phyloP scores from a whole-genome alignment of 108 stramenopile genomes.

The Skeletonema marinoi region DNA sequence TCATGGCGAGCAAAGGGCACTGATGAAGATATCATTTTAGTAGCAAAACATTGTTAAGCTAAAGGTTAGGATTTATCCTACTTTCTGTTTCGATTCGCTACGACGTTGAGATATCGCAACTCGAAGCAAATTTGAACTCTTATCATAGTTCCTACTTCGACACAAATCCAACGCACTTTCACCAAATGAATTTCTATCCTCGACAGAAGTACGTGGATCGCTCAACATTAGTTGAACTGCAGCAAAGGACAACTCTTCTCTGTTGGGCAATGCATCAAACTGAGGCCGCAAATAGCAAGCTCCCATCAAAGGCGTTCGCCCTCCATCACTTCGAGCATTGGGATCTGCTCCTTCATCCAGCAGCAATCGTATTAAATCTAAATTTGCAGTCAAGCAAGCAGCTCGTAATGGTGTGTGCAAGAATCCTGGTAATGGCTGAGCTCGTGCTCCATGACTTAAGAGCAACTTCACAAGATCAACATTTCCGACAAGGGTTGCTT shows the following conservation, averaged over 20 bases:
- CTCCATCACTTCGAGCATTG: slow-evolving; percentile 40
- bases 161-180: slow-evolving; percentile 55
- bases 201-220: slow-evolving; percentile 26
- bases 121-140: slow-evolving; percentile 10
- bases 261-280: slow-evolving; percentile 21
- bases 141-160: slow-evolving; percentile 26
- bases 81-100: neutral
- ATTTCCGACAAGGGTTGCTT: slow-evolving; percentile 42
- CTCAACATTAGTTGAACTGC: slow-evolving; percentile 33
- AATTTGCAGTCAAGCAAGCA: slow-evolving; percentile 43
- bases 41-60: slow-evolving; percentile 15
- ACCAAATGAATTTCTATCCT: slow-evolving; percentile 36
- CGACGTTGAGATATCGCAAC: neutral
- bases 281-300: slow-evolving; percentile 48
- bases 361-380: slow-evolving; percentile 25
- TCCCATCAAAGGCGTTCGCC: slow-evolving; percentile 48
- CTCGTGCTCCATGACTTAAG: slow-evolving; percentile 20
- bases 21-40: slow-evolving; percentile 78
- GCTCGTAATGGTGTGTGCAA: slow-evolving; percentile 48
- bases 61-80: neutral
- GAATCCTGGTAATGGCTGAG: slow-evolving; percentile 47
- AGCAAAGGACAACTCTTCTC: slow-evolving; percentile 18
- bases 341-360: slow-evolving; percentile 46
- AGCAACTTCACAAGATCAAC: slow-evolving; percentile 34
- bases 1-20: slow-evolving; percentile 78